phyloP scores from a whole-genome alignment of 169 alveolate species.

The Perkinsus marinus region DNA sequence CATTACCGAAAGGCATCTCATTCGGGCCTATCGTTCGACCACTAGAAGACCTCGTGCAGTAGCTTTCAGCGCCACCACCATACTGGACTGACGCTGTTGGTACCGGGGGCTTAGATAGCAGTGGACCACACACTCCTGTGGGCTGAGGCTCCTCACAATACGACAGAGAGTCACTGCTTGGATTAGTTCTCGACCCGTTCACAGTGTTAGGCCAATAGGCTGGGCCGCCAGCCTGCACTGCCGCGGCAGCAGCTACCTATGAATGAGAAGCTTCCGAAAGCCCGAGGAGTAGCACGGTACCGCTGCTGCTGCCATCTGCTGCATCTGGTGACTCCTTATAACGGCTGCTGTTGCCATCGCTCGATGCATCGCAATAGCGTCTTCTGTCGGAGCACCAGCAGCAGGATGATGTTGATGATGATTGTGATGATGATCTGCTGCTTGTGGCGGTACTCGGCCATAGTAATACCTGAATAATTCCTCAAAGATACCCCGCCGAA shows the following conservation, averaged over 20 bases:
- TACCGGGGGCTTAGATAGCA: too few relatives aligned
- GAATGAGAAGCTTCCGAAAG: not conserved
- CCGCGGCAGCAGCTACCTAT: not conserved
- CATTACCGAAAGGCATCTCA: not conserved
- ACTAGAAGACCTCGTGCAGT: not conserved
- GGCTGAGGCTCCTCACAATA: not conserved
- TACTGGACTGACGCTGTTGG: not conserved
- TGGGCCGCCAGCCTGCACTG: not conserved
- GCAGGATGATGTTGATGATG: not conserved
- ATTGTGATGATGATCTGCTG: not conserved
- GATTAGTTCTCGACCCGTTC: not conserved
- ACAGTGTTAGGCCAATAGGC: not conserved
- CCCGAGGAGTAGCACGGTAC: not conserved
- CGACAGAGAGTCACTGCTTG: not conserved
- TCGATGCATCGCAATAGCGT: not conserved
- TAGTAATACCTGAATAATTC: not conserved
- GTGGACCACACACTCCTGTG: too few relatives aligned
- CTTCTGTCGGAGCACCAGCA: not conserved
- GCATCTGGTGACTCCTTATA: not conserved
- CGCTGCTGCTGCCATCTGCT: not conserved
- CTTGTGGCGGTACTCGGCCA: not conserved
- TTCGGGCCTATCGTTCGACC: not conserved
- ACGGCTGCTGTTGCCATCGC: not conserved
- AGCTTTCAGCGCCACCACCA: not conserved
- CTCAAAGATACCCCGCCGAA: too few relatives aligned